Percentiles rank a stretch among this genome's conserved stretches.
phyloP scores from a whole-genome alignment of 2,329 filamentous ascomycete species.

The Alternaria viburni region DNA sequence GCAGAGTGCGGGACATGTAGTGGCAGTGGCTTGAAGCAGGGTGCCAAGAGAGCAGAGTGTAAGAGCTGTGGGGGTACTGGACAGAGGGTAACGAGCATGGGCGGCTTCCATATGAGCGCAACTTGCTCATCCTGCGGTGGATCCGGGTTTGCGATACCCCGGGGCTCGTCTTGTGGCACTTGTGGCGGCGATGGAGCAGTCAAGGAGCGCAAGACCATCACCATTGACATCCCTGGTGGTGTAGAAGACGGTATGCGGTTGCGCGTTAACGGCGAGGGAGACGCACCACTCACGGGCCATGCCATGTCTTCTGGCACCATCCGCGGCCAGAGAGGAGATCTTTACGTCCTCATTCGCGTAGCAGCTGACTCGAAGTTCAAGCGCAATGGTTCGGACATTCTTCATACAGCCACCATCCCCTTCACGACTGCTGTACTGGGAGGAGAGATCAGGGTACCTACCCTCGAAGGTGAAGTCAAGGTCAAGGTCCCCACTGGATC shows the following conservation, averaged over 20 bases:
- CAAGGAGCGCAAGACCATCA: constrained; percentile 81
- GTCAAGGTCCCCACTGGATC: constrained; percentile 92
- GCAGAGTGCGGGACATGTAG: constrained; percentile 81
- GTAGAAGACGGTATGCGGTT: constrained; percentile 97
- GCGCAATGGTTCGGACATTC: constrained; percentile 83
- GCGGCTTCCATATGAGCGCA: constrained; percentile 94
- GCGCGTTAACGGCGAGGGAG: constrained; percentile 83
- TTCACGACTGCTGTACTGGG: constrained; percentile 92
- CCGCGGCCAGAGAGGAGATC: constrained; percentile 77
- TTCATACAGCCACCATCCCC: constrained; percentile 90
- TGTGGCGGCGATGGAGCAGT: constrained; percentile 86
- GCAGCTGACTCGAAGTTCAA: constrained; percentile 90
- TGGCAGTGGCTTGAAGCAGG: constrained; percentile 84
- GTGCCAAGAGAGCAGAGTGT: constrained; percentile 75
- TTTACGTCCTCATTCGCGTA: constrained; percentile 90
- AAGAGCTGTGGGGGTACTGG: constrained; percentile 85
- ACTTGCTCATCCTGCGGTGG: constrained; percentile 85
- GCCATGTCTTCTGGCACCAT: constrained; percentile 64
- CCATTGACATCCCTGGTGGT: constrained; percentile 89
- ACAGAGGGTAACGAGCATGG: constrained; percentile 85
- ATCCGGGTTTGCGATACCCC: constrained; percentile 75
- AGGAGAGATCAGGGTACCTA: constrained; percentile 87
- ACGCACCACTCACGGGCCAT: constrained; percentile 79
- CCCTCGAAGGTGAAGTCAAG: constrained; percentile 86
- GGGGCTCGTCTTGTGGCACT: constrained; percentile 77